A percentile compares a stretch with the other conserved stretches of the same genome.
These are phyloP conservation scores for Rhododendron simsii DNA, from an alignment of 148 eudicot genomes.

Conservation along the genomic window DNA sequence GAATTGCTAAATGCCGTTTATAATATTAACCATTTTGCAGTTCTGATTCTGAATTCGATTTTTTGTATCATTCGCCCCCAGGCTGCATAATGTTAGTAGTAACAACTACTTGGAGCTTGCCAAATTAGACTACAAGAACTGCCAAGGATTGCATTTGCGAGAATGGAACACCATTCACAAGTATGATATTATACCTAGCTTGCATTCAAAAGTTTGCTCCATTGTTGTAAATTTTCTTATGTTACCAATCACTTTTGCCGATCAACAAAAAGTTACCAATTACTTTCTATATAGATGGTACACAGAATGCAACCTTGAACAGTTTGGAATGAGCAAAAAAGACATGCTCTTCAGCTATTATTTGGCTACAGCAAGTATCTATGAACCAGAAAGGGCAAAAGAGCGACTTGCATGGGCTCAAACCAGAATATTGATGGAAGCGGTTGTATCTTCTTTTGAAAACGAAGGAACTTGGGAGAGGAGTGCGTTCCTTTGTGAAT, in stretches of 20 bases:
- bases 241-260: neutral
- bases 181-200: conserved; percentile 21
- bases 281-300: neutral
- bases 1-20: neutral
- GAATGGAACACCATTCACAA: conserved; percentile 61
- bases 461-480: neutral
- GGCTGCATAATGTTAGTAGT: conserved; percentile 78
- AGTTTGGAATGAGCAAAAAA: neutral
- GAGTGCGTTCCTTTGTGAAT: neutral
- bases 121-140: conserved; percentile 69
- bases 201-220: neutral
- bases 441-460: neutral
- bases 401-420: neutral
- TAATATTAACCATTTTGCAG: neutral
- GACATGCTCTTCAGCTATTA: neutral
- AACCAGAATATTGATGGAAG: neutral
- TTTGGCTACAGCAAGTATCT: neutral
- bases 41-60: neutral
- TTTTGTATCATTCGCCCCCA: conserved; percentile 2
- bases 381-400: neutral
- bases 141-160: conserved; percentile 54
- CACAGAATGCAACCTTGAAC: neutral
- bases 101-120: conserved; percentile 77
- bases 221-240: neutral
- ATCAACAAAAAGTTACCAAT: too few species aligned